These are phyloP conservation scores for Fusarium napiforme DNA, from an alignment of 2,329 filamentous ascomycete genomes.

Conservation along the genomic window DNA sequence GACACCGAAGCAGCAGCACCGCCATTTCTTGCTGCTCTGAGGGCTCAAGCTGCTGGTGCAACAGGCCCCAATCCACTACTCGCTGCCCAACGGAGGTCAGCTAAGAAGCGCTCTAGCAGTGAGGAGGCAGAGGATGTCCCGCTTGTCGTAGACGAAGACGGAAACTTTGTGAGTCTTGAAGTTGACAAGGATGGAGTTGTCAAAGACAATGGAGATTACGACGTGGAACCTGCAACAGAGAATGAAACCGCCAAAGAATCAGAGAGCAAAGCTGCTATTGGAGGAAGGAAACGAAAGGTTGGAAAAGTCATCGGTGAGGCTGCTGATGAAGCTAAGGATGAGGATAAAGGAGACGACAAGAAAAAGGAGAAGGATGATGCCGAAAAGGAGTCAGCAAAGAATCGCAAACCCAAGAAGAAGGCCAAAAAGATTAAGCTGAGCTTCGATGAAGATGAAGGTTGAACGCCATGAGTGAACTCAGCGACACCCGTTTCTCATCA, in stretches of 20 bases:
- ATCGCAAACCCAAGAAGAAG: conserved; percentile 61
- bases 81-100: conserved; percentile 60
- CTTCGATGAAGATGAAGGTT: conserved; percentile 70
- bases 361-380: conserved; percentile 18
- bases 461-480: conserved; percentile 29
- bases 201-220: conserved; percentile 45
- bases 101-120: conserved; percentile 67
- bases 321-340: conserved; percentile 42
- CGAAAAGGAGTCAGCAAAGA: conserved; percentile 45
- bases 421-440: conserved; percentile 75
- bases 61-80: conserved; percentile 64
- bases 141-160: conserved; percentile 77
- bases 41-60: conserved; percentile 62
- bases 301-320: conserved; percentile 51
- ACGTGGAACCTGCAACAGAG: conserved; percentile 37
- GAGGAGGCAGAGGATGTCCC: conserved; percentile 82
- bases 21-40: conserved; percentile 69
- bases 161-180: conserved; percentile 68
- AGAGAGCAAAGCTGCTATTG: conserved; percentile 47
- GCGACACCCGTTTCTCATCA: not conserved
- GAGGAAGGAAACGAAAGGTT: conserved; percentile 65
- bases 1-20: conserved; percentile 66
- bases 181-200: conserved; percentile 57
- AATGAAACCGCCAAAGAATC: conserved; percentile 49
- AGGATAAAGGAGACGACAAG: conserved; percentile 24